Conservation (phyloP, 2,329 filamentous ascomycete genomes). For the Scytalidium sp. region DNA sequence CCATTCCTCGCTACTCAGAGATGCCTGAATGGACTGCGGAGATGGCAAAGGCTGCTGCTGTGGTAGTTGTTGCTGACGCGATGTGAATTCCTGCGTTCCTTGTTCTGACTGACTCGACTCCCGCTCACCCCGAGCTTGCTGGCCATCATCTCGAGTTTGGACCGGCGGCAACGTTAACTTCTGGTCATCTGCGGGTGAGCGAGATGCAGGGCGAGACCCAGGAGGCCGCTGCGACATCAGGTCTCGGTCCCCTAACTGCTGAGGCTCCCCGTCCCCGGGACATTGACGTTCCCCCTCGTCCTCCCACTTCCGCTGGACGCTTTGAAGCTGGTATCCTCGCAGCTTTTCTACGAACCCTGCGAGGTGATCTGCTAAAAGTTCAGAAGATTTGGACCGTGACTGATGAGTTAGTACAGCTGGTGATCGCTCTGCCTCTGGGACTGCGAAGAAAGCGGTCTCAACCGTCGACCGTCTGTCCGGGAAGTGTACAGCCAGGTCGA, state of each 20-base stretch:
- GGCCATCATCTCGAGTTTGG: slow-evolving; percentile 28
- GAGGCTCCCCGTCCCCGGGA: slow-evolving; percentile 48
- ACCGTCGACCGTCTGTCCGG: slow-evolving; percentile 28
- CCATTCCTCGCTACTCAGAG: slow-evolving; percentile 19
- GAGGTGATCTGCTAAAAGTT: slow-evolving; percentile 25
- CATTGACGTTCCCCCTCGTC: slow-evolving; percentile 49
- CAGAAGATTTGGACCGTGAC: slow-evolving; percentile 20
- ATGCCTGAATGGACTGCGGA: slow-evolving; percentile 16
- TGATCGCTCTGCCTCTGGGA: slow-evolving; percentile 26
- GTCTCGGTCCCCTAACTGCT: slow-evolving; percentile 54
- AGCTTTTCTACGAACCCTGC: slow-evolving; percentile 30
- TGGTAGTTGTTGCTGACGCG: not conserved
- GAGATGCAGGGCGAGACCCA: slow-evolving; percentile 54
- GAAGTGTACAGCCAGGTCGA: slow-evolving; percentile 39
- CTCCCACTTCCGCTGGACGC: slow-evolving; percentile 31
- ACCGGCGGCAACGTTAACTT: slow-evolving; percentile 28
- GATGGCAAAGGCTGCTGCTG: slow-evolving; percentile 15
- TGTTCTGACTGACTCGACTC: slow-evolving; percentile 20
- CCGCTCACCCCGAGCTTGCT: slow-evolving; percentile 18
- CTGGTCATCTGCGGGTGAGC: slow-evolving; percentile 31
- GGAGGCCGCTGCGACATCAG: slow-evolving; percentile 63
- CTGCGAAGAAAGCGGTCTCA: slow-evolving; percentile 28
- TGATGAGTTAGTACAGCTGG: slow-evolving; percentile 23
- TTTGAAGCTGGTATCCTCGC: slow-evolving; percentile 30
- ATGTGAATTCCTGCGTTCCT: slow-evolving; percentile 15